Evolutionary conservation across 345 rosid species (phyloP).

Genomic region (Aegle marmelos): DNA sequence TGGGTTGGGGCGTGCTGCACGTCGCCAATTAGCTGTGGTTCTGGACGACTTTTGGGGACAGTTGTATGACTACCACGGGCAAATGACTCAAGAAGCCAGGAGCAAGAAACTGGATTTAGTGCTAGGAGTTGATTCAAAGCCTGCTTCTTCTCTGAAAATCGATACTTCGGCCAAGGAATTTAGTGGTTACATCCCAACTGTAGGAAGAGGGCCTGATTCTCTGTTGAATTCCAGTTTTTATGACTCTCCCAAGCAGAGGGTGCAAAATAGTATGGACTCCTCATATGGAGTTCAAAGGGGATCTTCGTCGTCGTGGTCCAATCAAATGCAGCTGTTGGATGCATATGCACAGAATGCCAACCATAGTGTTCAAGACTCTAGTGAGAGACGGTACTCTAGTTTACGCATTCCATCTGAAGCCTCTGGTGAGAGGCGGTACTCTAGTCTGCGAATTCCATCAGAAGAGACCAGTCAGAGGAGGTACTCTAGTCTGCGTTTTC

Average conservation of each 20-base stretch:
- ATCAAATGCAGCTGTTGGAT: slow-evolving; percentile 48
- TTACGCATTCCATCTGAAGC: slow-evolving; percentile 46
- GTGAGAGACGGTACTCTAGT: slow-evolving; percentile 77
- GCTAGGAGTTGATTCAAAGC: slow-evolving; percentile 49
- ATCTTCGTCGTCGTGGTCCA: slow-evolving; percentile 55
- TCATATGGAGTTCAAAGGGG: slow-evolving; percentile 56
- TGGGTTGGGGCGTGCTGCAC: slow-evolving; percentile 95
- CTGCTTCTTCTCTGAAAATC: slow-evolving; percentile 37
- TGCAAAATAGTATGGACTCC: slow-evolving; percentile 53
- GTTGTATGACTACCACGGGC: slow-evolving; percentile 78
- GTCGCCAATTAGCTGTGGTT: slow-evolving; percentile 67
- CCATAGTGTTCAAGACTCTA: slow-evolving; percentile 39
- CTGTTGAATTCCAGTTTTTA: slow-evolving; percentile 40
- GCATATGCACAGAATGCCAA: slow-evolving; percentile 51
- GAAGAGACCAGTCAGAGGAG: slow-evolving; percentile 50
- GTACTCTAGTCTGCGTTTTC: slow-evolving; percentile 64
- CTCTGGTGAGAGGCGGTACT: slow-evolving; percentile 66
- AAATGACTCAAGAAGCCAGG: slow-evolving; percentile 62
- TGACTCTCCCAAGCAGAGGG: slow-evolving; percentile 52
- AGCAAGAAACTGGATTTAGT: slow-evolving; percentile 57
- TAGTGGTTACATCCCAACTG: slow-evolving; percentile 44
- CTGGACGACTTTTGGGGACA: slow-evolving; percentile 98
- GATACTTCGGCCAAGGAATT: slow-evolving; percentile 49
- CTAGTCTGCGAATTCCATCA: slow-evolving; percentile 54
- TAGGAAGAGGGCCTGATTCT: slow-evolving; percentile 60